These are phyloP conservation scores for Zygosaccharomyces lentus DNA, from an alignment of 805 yeast species.

Conservation along the genomic window DNA sequence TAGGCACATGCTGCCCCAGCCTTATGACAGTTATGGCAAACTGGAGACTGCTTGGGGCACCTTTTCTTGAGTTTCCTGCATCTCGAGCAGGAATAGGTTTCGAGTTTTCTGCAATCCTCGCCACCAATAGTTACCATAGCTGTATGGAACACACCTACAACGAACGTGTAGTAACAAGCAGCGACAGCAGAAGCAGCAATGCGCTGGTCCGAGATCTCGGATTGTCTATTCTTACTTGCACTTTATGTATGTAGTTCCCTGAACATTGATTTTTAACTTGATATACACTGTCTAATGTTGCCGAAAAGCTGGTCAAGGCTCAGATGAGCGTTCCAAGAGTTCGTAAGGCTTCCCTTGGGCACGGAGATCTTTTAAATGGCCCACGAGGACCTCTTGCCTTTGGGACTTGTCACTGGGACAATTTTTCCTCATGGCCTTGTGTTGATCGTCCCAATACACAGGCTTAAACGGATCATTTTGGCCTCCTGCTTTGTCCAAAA, in stretches of 20 bases:
- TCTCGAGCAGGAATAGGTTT: slow-evolving; percentile 41
- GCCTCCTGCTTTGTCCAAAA: slow-evolving; percentile 19
- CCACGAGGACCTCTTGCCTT: slow-evolving; percentile 19
- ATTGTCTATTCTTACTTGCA: not conserved
- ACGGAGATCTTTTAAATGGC: slow-evolving; percentile 18
- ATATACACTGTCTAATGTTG: not conserved
- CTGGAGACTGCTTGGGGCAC: slow-evolving; percentile 44
- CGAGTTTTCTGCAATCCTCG: slow-evolving; percentile 8
- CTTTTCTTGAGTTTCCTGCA: slow-evolving; percentile 48
- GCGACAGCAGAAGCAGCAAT: not conserved
- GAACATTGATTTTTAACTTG: not conserved
- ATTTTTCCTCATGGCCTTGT: slow-evolving; percentile 15
- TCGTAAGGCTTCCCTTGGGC: slow-evolving; percentile 19
- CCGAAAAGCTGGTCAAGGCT: not conserved
- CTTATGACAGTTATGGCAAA: slow-evolving; percentile 41
- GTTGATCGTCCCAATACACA: slow-evolving; percentile 22
- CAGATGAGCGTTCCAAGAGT: slow-evolving; percentile 10
- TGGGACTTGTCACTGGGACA: slow-evolving; percentile 19
- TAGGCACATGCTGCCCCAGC: slow-evolving; percentile 41
- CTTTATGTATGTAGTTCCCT: not conserved
- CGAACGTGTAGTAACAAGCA: not conserved
- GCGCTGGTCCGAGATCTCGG: not conserved
- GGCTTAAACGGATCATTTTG: slow-evolving; percentile 23
- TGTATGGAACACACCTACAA: not conserved
- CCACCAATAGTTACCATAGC: not conserved